Evolutionary conservation across 192 early-diverging fungal species (phyloP).

Genomic region (Coemansia sp.): DNA sequence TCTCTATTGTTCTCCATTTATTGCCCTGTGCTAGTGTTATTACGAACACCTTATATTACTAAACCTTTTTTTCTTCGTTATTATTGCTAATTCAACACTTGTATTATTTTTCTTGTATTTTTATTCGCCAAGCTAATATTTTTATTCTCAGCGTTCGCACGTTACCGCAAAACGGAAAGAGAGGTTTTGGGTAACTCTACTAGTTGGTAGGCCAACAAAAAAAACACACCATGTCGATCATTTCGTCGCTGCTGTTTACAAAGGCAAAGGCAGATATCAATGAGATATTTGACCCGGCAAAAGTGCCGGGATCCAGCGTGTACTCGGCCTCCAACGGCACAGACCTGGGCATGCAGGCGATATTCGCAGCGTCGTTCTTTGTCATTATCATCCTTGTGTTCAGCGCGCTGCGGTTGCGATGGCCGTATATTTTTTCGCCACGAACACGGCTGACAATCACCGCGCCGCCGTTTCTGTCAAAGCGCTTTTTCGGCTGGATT

Average conservation of each 20-base stretch:
- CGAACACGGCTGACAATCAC: constrained; percentile 51
- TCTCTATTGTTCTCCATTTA: neutral
- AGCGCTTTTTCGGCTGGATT: constrained; percentile 52
- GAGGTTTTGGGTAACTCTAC: neutral
- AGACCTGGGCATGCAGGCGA: constrained; percentile 50
- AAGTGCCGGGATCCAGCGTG: constrained; percentile 49
- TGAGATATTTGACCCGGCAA: constrained; percentile 47
- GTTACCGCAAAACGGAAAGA: neutral
- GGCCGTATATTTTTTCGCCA: constrained; percentile 54
- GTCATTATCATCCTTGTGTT: constrained; percentile 32
- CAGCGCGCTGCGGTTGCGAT: constrained; percentile 40
- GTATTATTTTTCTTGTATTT: neutral
- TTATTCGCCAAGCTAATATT: neutral
- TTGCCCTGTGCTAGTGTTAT: neutral
- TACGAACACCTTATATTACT: neutral
- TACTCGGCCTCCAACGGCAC: constrained; percentile 52
- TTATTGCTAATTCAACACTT: too few relatives aligned
- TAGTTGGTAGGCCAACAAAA: neutral
- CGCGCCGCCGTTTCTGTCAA: constrained; percentile 40
- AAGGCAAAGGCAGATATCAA: constrained; percentile 28
- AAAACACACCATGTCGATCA: neutral
- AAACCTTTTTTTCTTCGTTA: too few relatives aligned
- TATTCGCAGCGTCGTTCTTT: constrained; percentile 47
- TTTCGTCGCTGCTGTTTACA: neutral
- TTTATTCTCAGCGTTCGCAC: too few relatives aligned